These are phyloP conservation scores for Mallotus japonicus DNA, from an alignment of 441 rosid genomes.

Conservation along the genomic window DNA sequence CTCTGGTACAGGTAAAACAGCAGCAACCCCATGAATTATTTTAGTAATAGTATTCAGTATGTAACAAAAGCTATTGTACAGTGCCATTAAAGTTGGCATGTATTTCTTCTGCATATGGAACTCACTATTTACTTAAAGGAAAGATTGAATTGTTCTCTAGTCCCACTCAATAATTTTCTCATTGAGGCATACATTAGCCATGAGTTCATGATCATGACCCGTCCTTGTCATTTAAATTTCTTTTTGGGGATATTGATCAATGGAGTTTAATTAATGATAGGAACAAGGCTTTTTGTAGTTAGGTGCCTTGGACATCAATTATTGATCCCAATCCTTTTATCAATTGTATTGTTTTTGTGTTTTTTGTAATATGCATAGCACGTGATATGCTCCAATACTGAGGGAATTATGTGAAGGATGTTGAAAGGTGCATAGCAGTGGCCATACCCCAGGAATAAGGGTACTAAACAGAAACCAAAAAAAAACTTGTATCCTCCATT, in stretches of 20 bases:
- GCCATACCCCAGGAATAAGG: too few species aligned
- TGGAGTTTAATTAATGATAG: not conserved
- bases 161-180: not conserved
- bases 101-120: not conserved
- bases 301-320: constrained; percentile 3
- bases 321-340: not conserved
- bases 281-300: not conserved
- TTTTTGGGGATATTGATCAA: not conserved
- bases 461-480: too few species aligned
- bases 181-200: not conserved
- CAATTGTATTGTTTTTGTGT: not conserved
- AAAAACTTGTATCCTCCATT: too few species aligned
- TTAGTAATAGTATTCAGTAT: not conserved
- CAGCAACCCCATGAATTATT: not conserved
- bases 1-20: not conserved
- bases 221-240: constrained; percentile 3
- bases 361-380: not conserved
- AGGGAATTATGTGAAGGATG: not conserved
- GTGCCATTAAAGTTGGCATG: not conserved
- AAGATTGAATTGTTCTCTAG: not conserved
- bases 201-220: constrained; percentile 2
- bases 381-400: not conserved
- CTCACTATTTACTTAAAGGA: not conserved
- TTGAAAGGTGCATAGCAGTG: too few species aligned
- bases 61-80: not conserved